Conservation (phyloP, 768 basidiomycete genomes). For the Cyclocybe cylindracea region DNA sequence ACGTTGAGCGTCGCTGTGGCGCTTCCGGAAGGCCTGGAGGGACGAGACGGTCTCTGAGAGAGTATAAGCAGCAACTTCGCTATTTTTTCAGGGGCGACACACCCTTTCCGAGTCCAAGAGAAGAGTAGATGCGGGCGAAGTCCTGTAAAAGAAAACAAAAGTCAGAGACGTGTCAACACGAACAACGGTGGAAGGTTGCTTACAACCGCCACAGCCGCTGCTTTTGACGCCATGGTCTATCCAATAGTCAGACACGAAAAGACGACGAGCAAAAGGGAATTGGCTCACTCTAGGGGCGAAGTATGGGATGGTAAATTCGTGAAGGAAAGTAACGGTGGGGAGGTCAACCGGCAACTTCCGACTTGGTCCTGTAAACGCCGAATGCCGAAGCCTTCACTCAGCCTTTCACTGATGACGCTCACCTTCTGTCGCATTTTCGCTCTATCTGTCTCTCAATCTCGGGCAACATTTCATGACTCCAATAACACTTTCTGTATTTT, state of each 20-base stretch:
- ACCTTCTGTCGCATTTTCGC: not conserved
- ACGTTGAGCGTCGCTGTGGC: conserved; percentile 86
- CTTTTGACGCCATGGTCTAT: conserved; percentile 67
- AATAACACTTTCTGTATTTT: too few species aligned
- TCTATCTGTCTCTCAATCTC: too few species aligned
- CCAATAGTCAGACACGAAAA: conserved; percentile 8
- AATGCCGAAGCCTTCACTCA: conserved; percentile 20
- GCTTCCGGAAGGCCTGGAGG: conserved; percentile 95
- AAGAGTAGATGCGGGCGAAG: conserved; percentile 80
- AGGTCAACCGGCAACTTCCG: conserved; percentile 39
- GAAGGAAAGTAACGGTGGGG: conserved; percentile 19
- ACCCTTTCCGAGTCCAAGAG: conserved; percentile 88
- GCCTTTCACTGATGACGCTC: not conserved
- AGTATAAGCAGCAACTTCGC: not conserved
- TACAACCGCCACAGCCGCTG: conserved; percentile 67
- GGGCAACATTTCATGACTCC: too few species aligned
- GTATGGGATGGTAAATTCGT: conserved; percentile 21
- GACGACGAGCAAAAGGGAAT: not conserved
- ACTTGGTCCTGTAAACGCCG: conserved; percentile 37
- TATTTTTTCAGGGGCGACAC: conserved; percentile 18
- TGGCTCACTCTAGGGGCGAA: conserved; percentile 25
- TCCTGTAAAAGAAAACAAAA: conserved; percentile 49
- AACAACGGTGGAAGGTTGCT: conserved; percentile 22
- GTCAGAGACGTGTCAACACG: conserved; percentile 22
- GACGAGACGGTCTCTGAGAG: conserved; percentile 81